Base-by-base conservation (phyloP, 1,284 basidiomycete species). In the Wallemia ichthyophaga region DNA sequence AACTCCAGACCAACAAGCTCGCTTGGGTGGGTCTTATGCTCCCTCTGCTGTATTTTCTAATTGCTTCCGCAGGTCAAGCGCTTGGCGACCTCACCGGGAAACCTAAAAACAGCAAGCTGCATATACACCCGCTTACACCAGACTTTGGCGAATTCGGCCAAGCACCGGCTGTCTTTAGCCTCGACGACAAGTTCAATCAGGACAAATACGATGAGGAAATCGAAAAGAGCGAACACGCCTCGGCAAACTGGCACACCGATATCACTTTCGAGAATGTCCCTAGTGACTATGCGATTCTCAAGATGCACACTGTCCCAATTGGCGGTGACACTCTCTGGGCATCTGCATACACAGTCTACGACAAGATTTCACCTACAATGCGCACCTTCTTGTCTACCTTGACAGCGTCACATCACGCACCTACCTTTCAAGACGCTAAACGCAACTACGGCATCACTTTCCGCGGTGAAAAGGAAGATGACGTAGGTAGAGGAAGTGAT, bases 221-320 rank as follows among this genome's bases (percentile, higher is more conserved):
- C 61, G 37, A 24, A 25, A 53, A n/a, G 25, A 58, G 19, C 27
- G 27, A 57, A 61, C 59, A 17, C 58, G 59, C 27, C 27, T 28
- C 54, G 53, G 59, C 33, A 59, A 61, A 59, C 25, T 58, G 57
- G 57, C 57, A 58, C 48, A 60, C 56, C 3, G 63, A 66, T 59
- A 64, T 65, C 33, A 63, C 65, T 1, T 66, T 66, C 27, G 65
- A 66, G 61, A 60, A 59, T 17, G 60, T 63, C 15, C 65, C 65
- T 0, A 25, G 64, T 1, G 65, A 65, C 57, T 66, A 63, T 58
- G 64, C 65, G 5, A 32, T 31, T 23, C 57, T 58, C 21, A 48
- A 31, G n/a, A 26, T 58, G 27, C 57, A 48, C 24, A 58, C 57
- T 13, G 24, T 58, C 21, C 57, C 57, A n/a, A 13, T 2, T 13